phyloP scores from a whole-genome alignment of 805 yeast species.

The Metschnikowia lachancei region DNA sequence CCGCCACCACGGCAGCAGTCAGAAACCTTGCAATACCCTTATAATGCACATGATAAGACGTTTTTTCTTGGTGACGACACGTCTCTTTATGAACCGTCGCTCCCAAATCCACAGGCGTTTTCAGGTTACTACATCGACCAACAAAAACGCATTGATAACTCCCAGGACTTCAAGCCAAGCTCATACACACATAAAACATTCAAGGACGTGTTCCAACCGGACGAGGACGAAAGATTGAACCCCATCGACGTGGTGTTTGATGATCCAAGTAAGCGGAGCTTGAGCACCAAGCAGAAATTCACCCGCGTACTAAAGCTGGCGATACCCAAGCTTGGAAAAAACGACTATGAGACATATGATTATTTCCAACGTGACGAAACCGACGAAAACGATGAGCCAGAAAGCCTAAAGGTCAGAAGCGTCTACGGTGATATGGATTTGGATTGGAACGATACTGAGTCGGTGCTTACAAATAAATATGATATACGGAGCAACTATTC shows the following conservation, averaged over 20 bases:
- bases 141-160: constrained; percentile 33
- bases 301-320: constrained; percentile 25
- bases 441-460: neutral
- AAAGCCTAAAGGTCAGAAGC: constrained; percentile 1
- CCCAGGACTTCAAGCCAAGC: constrained; percentile 31
- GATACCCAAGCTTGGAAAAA: constrained; percentile 29
- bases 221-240: constrained; percentile 32
- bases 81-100: constrained; percentile 12
- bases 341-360: constrained; percentile 35
- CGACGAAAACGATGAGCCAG: constrained; percentile 13
- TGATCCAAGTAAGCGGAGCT: constrained; percentile 20
- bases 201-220: constrained; percentile 33
- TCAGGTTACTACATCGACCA: constrained; percentile 39
- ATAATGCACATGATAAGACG: neutral
- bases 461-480: neutral
- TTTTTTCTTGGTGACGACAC: constrained; percentile 3
- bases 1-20: neutral
- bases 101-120: constrained; percentile 10
- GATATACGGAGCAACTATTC: neutral
- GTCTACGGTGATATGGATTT: constrained; percentile 1
- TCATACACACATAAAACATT: constrained; percentile 41
- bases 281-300: constrained; percentile 24
- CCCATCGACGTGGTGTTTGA: constrained; percentile 43
- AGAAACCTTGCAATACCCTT: neutral
- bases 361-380: constrained; percentile 27